These are phyloP conservation scores for Mycena leptocephala DNA, from an alignment of 768 basidiomycete species.

Conservation along the genomic window DNA sequence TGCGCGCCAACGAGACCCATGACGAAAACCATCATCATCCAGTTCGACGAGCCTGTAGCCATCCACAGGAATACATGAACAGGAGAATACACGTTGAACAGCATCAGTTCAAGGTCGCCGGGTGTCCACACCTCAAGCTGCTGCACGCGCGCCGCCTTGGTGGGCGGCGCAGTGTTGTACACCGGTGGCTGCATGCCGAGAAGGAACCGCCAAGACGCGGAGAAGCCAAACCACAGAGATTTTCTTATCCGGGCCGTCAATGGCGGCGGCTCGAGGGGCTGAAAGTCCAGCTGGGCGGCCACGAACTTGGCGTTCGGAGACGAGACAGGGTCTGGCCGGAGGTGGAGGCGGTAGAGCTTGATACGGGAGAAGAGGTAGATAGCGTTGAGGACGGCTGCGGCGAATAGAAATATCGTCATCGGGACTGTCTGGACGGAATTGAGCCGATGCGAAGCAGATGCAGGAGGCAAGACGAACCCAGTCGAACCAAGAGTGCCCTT, in stretches of 20 bases:
- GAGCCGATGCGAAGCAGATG: background rate
- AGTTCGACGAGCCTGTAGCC: slow-evolving; percentile 79
- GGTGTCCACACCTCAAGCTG: slow-evolving; percentile 88
- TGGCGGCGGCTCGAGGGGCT: slow-evolving; percentile 61
- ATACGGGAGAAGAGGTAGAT: slow-evolving; percentile 82
- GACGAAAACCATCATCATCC: slow-evolving; percentile 79
- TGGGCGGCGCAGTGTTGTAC: slow-evolving; percentile 52
- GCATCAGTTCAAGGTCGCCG: slow-evolving; percentile 75
- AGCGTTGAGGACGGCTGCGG: slow-evolving; percentile 70
- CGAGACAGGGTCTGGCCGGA: slow-evolving; percentile 74
- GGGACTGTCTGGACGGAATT: slow-evolving; percentile 70
- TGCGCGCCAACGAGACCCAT: slow-evolving; percentile 80
- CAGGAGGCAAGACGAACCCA: slow-evolving; percentile 69
- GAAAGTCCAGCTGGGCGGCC: slow-evolving; percentile 65
- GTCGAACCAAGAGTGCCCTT: slow-evolving; percentile 80
- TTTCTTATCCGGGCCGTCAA: slow-evolving; percentile 59
- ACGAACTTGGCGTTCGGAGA: slow-evolving; percentile 83
- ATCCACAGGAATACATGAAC: slow-evolving; percentile 84
- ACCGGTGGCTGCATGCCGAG: slow-evolving; percentile 71
- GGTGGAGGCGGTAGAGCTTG: slow-evolving; percentile 78
- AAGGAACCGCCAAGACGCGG: slow-evolving; percentile 77
- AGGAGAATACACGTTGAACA: slow-evolving; percentile 87
- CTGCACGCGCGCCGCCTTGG: slow-evolving; percentile 72
- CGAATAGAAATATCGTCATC: slow-evolving; percentile 70
- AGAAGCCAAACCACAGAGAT: slow-evolving; percentile 68